Evolutionary conservation across 768 basidiomycete species (phyloP), one percentile per base, ranked within the genome.

Genomic region (Xerocomellus dryophilus): DNA sequence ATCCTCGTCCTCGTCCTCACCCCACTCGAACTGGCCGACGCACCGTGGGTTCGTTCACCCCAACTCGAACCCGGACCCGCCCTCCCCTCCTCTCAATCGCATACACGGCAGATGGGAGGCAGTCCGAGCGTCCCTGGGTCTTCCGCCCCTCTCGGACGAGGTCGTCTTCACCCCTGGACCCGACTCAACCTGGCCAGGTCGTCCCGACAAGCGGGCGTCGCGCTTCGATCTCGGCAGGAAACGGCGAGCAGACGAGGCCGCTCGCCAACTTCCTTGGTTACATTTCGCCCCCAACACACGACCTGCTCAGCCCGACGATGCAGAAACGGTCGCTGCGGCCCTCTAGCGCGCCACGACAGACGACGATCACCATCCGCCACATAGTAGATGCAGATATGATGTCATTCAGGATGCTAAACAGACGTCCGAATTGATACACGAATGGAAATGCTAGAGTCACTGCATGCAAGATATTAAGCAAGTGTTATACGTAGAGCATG

Each of bases 41-140:
- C 41, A 12, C 23, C 46, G 8, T 9, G 35, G 35, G 17, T 29
- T 7, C 9, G 23, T 21, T 18, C 44, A 47, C 41, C 35, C 12
- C 46, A 12, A 35, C 36, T 6, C 18, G 31, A 40, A 31, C 31
- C 1, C 38, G 17, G 25, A 53, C n/a, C 20, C 39, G 10, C n/a
- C 29, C 15, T 8, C 17, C 23, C 18, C 44, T 21, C 34, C 35
- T 46, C 38, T 18, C n/a, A 5, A 27, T 43, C 34, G 31, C 36
- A 57, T 71, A 53, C 58, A 66, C 38, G 73, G 73, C 31, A 69
- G 70, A 57, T 74, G 73, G 73, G 45, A 57, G 34, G 59, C 55
- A 27, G 64, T 74, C 21, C 66, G 71, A 7, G 53, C 58, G 4
- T 68, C 73, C 27, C 60, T 74, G 8, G 61, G 61, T 47, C 66